phyloP scores from a whole-genome alignment of 2,329 filamentous ascomycete species.

The Scopulariopsis brevicaulis region DNA sequence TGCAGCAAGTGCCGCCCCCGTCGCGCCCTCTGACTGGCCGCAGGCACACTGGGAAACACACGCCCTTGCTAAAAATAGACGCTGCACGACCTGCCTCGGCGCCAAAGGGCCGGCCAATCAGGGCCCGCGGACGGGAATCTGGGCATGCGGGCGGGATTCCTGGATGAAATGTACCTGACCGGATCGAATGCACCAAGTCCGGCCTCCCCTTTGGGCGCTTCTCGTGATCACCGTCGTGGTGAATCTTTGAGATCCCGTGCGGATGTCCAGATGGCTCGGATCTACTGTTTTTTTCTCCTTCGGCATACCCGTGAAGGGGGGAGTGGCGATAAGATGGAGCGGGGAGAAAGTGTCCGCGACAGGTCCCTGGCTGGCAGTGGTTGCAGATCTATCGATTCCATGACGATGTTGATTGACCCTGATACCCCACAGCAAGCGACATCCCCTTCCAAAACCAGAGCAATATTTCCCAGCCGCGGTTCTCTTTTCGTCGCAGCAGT shows the following conservation, averaged over 20 bases:
- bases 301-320: neutral
- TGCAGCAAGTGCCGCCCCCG: constrained; percentile 1
- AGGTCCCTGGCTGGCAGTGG: neutral
- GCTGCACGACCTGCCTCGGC: neutral
- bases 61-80: constrained; percentile 2
- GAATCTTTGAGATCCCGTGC: neutral
- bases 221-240: neutral
- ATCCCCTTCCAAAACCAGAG: neutral
- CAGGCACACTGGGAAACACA: neutral
- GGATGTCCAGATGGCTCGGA: neutral
- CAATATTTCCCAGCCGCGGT: neutral
- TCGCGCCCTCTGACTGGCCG: constrained; percentile 1
- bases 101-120: constrained; percentile 3
- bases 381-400: neutral
- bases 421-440: neutral
- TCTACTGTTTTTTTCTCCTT: neutral
- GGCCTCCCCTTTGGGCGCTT: neutral
- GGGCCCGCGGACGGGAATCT: neutral
- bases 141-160: neutral
- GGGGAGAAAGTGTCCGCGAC: neutral
- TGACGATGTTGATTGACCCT: neutral
- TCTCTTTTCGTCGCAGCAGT: neutral
- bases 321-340: neutral
- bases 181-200: neutral
- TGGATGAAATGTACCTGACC: neutral